Evolutionary conservation across 2,329 filamentous ascomycete genomes (phyloP).

Genomic region (Xylaria sp.): DNA sequence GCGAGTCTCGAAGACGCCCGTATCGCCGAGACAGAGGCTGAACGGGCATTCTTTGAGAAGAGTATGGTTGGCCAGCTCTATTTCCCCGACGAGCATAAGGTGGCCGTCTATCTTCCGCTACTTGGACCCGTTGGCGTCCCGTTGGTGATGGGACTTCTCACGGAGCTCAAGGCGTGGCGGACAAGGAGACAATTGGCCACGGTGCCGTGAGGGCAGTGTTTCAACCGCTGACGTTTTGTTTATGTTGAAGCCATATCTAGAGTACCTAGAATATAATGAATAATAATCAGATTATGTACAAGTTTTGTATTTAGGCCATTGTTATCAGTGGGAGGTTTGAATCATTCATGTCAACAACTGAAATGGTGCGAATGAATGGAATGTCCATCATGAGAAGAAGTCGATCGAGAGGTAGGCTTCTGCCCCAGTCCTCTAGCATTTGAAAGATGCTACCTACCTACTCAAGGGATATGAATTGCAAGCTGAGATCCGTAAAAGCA

Average conservation of each 20-base stretch:
- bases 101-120: slow-evolving; percentile 90
- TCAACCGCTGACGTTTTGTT: neutral
- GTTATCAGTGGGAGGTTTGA: neutral
- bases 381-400: too few relatives aligned
- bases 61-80: slow-evolving; percentile 99
- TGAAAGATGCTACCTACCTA: too few relatives aligned
- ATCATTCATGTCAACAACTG: too few relatives aligned
- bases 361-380: too few relatives aligned
- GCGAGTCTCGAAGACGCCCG: slow-evolving; percentile 74
- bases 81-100: slow-evolving; percentile 97
- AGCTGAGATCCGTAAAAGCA: too few relatives aligned
- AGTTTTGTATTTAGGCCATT: neutral
- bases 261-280: slow-evolving; percentile 1
- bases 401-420: too few relatives aligned
- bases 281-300: slow-evolving; percentile 1
- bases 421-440: too few relatives aligned
- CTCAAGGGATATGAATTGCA: too few relatives aligned
- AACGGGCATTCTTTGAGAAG: slow-evolving; percentile 95
- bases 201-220: slow-evolving; percentile 1
- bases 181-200: slow-evolving; percentile 42
- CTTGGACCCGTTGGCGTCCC: slow-evolving; percentile 89
- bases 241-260: neutral
- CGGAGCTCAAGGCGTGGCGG: slow-evolving; percentile 66
- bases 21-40: slow-evolving; percentile 80
- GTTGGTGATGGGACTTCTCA: slow-evolving; percentile 74